Base-by-base conservation (phyloP, 2,329 filamentous ascomycete genomes). In the Curvularia hawaiiensis region DNA sequence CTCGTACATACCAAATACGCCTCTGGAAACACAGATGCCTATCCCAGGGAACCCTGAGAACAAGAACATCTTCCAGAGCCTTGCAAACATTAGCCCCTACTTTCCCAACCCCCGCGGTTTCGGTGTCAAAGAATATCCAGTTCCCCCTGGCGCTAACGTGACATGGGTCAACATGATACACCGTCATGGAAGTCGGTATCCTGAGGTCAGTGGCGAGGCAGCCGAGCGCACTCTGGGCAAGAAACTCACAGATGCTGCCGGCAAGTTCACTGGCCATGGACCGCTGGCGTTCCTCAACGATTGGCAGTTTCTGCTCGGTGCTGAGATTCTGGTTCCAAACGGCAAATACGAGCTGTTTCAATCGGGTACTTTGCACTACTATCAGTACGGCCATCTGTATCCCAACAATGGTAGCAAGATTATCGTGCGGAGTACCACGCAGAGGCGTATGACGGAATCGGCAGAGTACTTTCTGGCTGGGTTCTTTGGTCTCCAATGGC, bases 381-480 rank as follows among this genome's bases (percentile, higher is more conserved):
- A 91, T 75, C 85, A 88, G 78, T 91, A 91, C 67, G 86, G 84
- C 7, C 82, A 85, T 59, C 77, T 92, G 22, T 91, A 91, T 67
- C 75, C 77, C 8, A 88, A 91, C 65, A 85, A 89, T 5, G 83
- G 85, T 54, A 88, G 82, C 75, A 92, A 90, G 77, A 86, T 92
- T 58, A 84, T 92, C 56, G 88, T 86, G 16, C 83, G 90, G 28
- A 91, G 89, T 1, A 91, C 89, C 0, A 90, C 89, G 1, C 88
- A 92, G 71, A 86, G 90, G 69, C 85, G 90, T 24, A 92, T 92
- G 90, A 79, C 89, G 22, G 88, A 92, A 72, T 88, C 84, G 39
- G 89, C 89, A 3, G 89, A 92, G 74, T 89, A 92, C 74, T 92
- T 91, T 75, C 78, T 92, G 70, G 88, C 89, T 6, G 90, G 90